These are phyloP conservation scores for Lactifluus rugatus DNA, from an alignment of 768 basidiomycete species.

Conservation along the genomic window DNA sequence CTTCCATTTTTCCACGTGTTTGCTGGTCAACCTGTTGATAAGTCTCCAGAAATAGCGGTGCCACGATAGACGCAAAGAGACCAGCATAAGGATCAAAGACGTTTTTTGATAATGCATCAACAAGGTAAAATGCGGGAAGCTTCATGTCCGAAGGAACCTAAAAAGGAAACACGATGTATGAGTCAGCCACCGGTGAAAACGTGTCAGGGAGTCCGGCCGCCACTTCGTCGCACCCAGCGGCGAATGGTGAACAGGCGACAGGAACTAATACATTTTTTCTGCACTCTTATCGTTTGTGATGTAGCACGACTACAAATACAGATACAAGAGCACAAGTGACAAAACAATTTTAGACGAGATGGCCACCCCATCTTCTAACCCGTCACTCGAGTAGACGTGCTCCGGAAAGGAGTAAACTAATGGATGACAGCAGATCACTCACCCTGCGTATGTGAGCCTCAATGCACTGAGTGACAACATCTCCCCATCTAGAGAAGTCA, in stretches of 20 bases:
- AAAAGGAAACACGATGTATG: conserved; percentile 28
- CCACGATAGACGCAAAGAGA: conserved; percentile 73
- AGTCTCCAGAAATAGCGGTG: conserved; percentile 76
- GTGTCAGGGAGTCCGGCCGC: conserved; percentile 17
- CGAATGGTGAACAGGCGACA: neutral
- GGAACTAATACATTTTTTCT: conserved; percentile 9
- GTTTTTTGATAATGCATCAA: conserved; percentile 97
- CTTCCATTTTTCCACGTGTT: conserved; percentile 93
- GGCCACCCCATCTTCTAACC: conserved; percentile 4
- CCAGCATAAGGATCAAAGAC: conserved; percentile 87
- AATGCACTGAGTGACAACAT: conserved; percentile 71
- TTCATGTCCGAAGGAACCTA: conserved; percentile 88
- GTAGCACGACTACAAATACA: conserved; percentile 10
- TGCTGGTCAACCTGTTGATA: conserved; percentile 77
- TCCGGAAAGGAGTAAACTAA: neutral
- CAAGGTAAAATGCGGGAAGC: conserved; percentile 85
- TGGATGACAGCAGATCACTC: conserved; percentile 39
- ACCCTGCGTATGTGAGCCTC: conserved; percentile 82
- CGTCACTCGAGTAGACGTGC: neutral
- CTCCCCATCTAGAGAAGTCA: conserved; percentile 69
- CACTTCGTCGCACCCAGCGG: conserved; percentile 12
- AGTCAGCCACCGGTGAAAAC: conserved; percentile 55
- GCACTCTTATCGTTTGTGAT: conserved; percentile 11
- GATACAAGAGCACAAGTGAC: conserved; percentile 4
- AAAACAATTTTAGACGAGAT: conserved; percentile 1